Conservation (phyloP, 2,329 filamentous ascomycete species). For the Lasiodiplodia sp. region DNA sequence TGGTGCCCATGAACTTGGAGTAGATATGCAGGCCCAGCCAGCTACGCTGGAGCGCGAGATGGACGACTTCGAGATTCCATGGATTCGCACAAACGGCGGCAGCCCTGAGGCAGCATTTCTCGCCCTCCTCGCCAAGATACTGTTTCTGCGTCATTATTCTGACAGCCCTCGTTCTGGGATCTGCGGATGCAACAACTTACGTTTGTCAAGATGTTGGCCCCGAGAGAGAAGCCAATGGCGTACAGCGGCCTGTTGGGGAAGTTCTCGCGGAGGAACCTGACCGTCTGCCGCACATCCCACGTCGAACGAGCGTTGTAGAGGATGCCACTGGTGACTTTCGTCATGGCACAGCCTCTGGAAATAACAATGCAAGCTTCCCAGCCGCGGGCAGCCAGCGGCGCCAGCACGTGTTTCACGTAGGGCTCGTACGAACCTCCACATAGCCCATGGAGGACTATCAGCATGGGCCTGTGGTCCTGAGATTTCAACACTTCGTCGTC, state of each 20-base stretch:
- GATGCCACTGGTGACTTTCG: constrained; percentile 79
- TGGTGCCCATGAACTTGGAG: constrained; percentile 67
- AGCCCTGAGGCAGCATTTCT: constrained; percentile 68
- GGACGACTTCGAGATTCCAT: constrained; percentile 75
- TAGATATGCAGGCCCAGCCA: constrained; percentile 69
- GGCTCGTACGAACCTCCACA: constrained; percentile 88
- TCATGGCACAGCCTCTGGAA: constrained; percentile 80
- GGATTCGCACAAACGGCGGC: constrained; percentile 74
- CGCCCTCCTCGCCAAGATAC: constrained; percentile 88
- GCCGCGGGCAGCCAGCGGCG: constrained; percentile 68
- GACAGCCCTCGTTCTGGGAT: constrained; percentile 1
- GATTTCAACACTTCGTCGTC: constrained; percentile 72
- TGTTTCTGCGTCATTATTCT: constrained; percentile 51
- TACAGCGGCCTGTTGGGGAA: constrained; percentile 87
- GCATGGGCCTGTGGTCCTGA: constrained; percentile 79
- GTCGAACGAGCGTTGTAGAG: constrained; percentile 91
- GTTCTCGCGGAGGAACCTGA: constrained; percentile 76
- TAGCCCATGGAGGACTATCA: constrained; percentile 83
- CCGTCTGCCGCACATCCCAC: constrained; percentile 82
- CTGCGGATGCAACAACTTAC: constrained; percentile 59
- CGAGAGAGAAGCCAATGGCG: constrained; percentile 85
- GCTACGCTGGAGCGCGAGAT: constrained; percentile 66
- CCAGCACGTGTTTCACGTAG: constrained; percentile 80
- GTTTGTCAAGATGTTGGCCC: constrained; percentile 90
- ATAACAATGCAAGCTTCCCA: constrained; percentile 91